These are phyloP conservation scores for Trichoderma simmonsii DNA, from an alignment of 2,329 filamentous ascomycete genomes.

Conservation along the genomic window DNA sequence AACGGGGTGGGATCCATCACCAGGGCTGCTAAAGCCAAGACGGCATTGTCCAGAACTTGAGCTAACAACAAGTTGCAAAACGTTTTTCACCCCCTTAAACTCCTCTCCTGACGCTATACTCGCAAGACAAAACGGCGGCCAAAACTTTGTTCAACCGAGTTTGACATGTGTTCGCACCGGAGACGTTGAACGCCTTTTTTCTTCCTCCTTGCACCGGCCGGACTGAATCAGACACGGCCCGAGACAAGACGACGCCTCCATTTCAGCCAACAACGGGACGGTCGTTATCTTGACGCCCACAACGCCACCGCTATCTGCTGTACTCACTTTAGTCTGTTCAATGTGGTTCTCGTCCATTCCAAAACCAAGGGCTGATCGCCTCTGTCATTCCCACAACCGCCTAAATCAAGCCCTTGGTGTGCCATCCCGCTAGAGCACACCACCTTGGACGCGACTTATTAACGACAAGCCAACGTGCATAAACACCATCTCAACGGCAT, in stretches of 20 bases:
- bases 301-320: background rate
- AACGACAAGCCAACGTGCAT: background rate
- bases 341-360: background rate
- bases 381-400: background rate
- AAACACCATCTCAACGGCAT: background rate
- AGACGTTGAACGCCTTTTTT: background rate
- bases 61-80: background rate
- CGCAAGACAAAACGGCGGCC: slow-evolving; percentile 2
- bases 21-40: background rate
- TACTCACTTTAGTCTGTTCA: background rate
- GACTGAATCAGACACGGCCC: background rate
- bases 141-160: background rate
- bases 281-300: background rate
- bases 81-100: background rate
- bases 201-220: background rate
- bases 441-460: background rate
- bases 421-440: background rate
- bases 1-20: background rate
- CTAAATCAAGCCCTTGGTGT: background rate
- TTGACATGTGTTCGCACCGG: background rate
- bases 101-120: slow-evolving; percentile 7
- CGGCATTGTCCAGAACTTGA: background rate
- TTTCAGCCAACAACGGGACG: background rate
- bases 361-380: background rate
- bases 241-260: background rate